Conservation (phyloP, 2,329 filamentous ascomycete genomes). For the Colletotrichum kahawae region DNA sequence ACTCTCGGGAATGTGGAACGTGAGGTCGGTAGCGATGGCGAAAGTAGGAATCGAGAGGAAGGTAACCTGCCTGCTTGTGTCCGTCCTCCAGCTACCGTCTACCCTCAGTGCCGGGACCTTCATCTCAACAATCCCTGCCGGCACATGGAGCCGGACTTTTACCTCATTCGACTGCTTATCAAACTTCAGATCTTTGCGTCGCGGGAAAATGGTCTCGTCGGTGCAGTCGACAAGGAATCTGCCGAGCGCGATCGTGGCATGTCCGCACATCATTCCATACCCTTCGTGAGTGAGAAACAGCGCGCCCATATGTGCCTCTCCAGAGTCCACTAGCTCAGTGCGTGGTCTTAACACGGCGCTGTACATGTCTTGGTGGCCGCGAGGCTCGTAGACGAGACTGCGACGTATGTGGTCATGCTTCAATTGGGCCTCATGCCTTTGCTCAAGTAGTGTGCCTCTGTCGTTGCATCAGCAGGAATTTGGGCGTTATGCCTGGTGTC, state of each 20-base stretch:
- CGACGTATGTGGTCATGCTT: constrained; percentile 10
- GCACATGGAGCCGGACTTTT: constrained; percentile 44
- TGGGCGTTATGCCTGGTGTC: no score
- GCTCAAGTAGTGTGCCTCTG: constrained; percentile 42
- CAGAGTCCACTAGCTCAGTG: constrained; percentile 7
- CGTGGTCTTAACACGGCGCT: constrained; percentile 5
- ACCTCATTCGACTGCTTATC: constrained; percentile 30
- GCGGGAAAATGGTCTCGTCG: constrained; percentile 42
- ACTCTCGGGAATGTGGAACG: constrained; percentile 31
- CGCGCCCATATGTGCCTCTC: constrained; percentile 20
- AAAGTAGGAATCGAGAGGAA: constrained; percentile 49
- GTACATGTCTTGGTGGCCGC: constrained; percentile 22
- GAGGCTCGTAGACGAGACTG: constrained; percentile 14
- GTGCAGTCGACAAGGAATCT: constrained; percentile 46
- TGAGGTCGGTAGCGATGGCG: constrained; percentile 35
- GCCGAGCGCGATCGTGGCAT: constrained; percentile 50
- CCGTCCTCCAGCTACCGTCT: constrained; percentile 31
- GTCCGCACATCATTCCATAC: constrained; percentile 20
- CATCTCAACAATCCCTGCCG: constrained; percentile 46
- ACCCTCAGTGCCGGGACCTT: constrained; percentile 38
- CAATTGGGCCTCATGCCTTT: constrained; percentile 29
- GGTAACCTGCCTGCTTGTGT: constrained; percentile 39
- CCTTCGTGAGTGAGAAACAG: constrained; percentile 19
- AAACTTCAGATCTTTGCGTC: constrained; percentile 32
- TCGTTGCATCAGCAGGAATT: not conserved